Base-by-base conservation (phyloP, 805 yeast species). In the Jamesozyma spencerorum region DNA sequence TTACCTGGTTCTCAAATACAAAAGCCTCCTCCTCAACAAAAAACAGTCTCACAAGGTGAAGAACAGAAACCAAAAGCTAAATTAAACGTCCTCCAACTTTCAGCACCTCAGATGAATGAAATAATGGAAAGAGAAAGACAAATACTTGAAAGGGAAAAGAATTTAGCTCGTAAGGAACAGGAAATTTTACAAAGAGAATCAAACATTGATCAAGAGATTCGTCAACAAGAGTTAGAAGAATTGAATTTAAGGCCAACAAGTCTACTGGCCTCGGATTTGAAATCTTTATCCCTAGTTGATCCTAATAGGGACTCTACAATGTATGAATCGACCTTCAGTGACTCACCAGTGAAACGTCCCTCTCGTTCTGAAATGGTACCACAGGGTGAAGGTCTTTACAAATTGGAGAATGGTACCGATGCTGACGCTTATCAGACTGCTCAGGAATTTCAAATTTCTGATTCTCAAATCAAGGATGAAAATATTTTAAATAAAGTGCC, bases 401-500 rank as follows among this genome's bases (percentile, higher is more conserved):
- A 48, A 38, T 42, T 56, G 26, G 59, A 57, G n/a, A 49, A 53
- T 28, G 42, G 55, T 5, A 53, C 59, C 7, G 53, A 53, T 33
- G 51, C 48, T 6, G 48, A 47, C 31, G 53, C 41, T 6, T 59
- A 48, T 35, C 52, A 55, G 3, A 59, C 63, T 4, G 63, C 63
- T 2, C 50, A 53, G 29, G 62, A 58, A 30, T 50, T 54, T 31
- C 12, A 51, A 47, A 5, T 13, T 13, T 22, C 26, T 22, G 26
- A 22, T 22, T 22, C 26, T 22, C 10, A 22, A 10, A 10, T 22
- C 10, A 22, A 6, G 10, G 26, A 22, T 7, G 10, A 6, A 10
- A 22, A 7, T 22, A 31, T 24, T 15, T 35, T 24, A 13, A 20
- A 37, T n/a, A 36, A 36, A 27, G 24, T 26, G 19, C 27, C 12